Evolutionary conservation across 352 stramenopile species (phyloP).

Genomic region (Thraustotheca clavata): DNA sequence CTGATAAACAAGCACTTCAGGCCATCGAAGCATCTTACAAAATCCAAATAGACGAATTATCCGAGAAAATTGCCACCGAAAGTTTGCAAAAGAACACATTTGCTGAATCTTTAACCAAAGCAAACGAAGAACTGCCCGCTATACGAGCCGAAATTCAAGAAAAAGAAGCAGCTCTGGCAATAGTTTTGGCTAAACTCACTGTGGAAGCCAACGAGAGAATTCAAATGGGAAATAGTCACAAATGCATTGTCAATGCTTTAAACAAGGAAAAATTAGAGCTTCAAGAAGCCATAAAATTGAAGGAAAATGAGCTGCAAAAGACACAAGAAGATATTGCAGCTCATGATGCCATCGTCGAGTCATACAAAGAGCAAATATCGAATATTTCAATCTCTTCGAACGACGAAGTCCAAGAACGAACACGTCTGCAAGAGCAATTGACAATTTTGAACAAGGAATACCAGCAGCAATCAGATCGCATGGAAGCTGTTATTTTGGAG

Average conservation of each 20-base stretch:
- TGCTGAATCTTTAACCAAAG: neutral
- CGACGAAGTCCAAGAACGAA: too few species aligned
- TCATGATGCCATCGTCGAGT: neutral
- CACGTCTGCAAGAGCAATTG: neutral
- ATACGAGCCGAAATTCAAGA: neutral
- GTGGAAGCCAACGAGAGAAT: too few species aligned
- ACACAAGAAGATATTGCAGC: neutral
- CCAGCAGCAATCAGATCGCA: neutral
- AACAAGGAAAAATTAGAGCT: neutral
- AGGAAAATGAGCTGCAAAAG: neutral
- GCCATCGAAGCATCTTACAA: slow-evolving; percentile 4
- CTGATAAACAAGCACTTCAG: neutral
- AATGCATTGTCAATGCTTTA: neutral
- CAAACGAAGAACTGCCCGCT: neutral
- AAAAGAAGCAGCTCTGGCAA: neutral
- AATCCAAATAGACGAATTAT: neutral
- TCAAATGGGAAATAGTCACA: too few species aligned
- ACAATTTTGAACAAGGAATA: neutral
- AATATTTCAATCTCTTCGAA: too few species aligned
- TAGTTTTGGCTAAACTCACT: too few species aligned
- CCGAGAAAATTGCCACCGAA: neutral
- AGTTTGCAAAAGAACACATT: neutral
- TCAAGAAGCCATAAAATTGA: neutral
- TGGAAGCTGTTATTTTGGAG: neutral
- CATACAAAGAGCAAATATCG: neutral